Percentiles rank a stretch among this genome's conserved stretches.
Evolutionary conservation across 495 filamentous ascomycete genomes (phyloP).

Genomic region (Geopyxis carbonaria): DNA sequence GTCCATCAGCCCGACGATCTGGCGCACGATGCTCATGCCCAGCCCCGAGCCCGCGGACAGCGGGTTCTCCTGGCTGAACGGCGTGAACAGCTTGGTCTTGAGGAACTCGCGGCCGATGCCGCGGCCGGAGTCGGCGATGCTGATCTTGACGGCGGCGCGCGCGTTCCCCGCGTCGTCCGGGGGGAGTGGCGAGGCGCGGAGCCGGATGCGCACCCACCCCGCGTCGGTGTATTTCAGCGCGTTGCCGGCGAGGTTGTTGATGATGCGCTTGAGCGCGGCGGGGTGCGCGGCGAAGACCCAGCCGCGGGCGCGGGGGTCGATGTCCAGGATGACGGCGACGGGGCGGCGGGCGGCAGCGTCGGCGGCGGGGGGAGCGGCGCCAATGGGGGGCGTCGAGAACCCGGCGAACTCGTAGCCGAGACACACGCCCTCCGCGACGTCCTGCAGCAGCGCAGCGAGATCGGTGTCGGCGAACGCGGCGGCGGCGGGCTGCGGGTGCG

Average conservation of each 20-base stretch:
- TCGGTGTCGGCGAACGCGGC: constrained; percentile 25
- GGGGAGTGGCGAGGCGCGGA: constrained; percentile 36
- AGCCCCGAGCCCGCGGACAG: constrained; percentile 51
- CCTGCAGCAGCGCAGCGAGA: constrained; percentile 36
- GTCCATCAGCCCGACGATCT: constrained; percentile 42
- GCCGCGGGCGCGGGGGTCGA: constrained; percentile 33
- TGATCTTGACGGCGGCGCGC: constrained; percentile 31
- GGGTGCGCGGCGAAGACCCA: constrained; percentile 52
- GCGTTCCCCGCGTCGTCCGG: constrained; percentile 13
- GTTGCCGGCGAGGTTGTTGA: constrained; percentile 74
- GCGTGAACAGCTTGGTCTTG: constrained; percentile 44
- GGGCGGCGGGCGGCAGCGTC: constrained; percentile 8
- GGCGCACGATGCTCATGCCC: constrained; percentile 50
- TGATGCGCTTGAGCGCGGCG: constrained; percentile 54
- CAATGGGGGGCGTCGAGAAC: constrained; percentile 17
- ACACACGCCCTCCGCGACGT: constrained; percentile 44
- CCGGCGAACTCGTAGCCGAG: constrained; percentile 32
- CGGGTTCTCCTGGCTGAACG: constrained; percentile 55
- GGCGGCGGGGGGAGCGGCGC: constrained; percentile 12
- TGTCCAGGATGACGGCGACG: constrained; percentile 47
- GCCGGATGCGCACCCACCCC: constrained; percentile 45
- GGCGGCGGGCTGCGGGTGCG: too few relatives aligned
- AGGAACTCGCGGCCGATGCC: constrained; percentile 56
- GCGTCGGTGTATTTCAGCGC: constrained; percentile 58
- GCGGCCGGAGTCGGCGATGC: constrained; percentile 47